Conservation (phyloP, 1,284 basidiomycete species). For the Sporisorium sorghi region DNA sequence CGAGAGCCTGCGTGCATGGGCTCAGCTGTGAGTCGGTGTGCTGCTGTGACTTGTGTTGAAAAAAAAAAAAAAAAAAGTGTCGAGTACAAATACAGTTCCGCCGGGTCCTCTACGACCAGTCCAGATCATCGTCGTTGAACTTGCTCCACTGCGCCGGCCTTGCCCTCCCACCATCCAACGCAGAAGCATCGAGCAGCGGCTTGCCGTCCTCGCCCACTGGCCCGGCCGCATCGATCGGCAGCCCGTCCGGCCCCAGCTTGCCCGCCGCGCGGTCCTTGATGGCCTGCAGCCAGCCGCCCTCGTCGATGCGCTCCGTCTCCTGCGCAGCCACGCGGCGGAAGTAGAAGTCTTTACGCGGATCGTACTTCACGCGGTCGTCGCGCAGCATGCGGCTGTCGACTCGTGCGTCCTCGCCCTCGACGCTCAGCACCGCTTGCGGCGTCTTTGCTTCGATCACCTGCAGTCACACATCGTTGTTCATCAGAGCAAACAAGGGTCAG, state of each 20-base stretch:
- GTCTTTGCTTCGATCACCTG: slow-evolving; percentile 94
- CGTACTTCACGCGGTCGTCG: slow-evolving; percentile 76
- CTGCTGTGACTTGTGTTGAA: too few relatives aligned
- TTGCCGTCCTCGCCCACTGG: slow-evolving; percentile 34
- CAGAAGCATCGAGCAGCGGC: slow-evolving; percentile 28
- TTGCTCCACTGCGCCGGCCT: slow-evolving; percentile 27
- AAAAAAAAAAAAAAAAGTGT: too few relatives aligned
- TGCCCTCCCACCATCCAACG: slow-evolving; percentile 7
- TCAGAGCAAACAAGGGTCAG: background rate
- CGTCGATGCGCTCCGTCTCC: slow-evolving; percentile 59
- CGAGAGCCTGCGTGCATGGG: background rate
- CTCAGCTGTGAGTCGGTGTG: too few relatives aligned
- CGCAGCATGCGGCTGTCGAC: slow-evolving; percentile 83
- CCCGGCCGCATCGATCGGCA: slow-evolving; percentile 28
- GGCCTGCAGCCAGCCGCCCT: slow-evolving; percentile 60
- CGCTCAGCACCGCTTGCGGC: slow-evolving; percentile 82
- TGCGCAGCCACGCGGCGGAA: slow-evolving; percentile 52
- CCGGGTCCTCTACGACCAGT: slow-evolving; percentile 49
- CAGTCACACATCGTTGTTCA: too few relatives aligned
- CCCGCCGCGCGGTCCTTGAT: slow-evolving; percentile 54
- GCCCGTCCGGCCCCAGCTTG: slow-evolving; percentile 39
- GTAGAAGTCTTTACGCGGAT: slow-evolving; percentile 74
- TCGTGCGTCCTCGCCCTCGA: slow-evolving; percentile 90
- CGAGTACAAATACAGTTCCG: slow-evolving; percentile 16
- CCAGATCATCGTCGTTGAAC: slow-evolving; percentile 62